phyloP scores from a whole-genome alignment of 257 asterid genomes.

The Marsdenia floribunda region DNA sequence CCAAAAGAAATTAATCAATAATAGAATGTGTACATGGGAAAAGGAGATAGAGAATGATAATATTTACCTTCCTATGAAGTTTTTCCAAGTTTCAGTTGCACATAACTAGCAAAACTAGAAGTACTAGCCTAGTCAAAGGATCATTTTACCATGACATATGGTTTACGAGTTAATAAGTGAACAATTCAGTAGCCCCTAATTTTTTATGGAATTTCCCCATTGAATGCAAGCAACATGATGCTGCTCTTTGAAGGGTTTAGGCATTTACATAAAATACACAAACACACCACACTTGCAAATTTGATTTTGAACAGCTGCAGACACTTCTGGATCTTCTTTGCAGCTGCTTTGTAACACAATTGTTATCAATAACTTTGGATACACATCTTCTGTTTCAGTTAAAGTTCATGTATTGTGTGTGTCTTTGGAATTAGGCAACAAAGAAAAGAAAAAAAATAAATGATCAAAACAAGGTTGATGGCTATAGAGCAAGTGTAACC shows the following conservation, averaged over 20 bases:
- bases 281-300: background rate
- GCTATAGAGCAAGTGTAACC: background rate
- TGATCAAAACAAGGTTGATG: background rate
- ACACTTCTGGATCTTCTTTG: background rate
- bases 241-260: background rate
- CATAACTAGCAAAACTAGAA: background rate
- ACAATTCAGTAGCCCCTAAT: background rate
- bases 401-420: no score
- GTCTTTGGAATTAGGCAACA: no score
- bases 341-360: background rate
- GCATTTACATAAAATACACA: background rate
- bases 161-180: conserved; percentile 2
- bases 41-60: background rate
- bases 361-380: background rate
- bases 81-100: background rate
- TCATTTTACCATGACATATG: background rate
- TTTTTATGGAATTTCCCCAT: background rate
- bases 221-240: background rate
- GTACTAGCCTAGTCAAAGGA: background rate
- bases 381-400: background rate
- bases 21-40: no score
- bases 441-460: no score
- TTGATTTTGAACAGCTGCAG: background rate
- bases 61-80: background rate
- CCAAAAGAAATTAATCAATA: background rate